Conservation (phyloP, 192 early-diverging fungal genomes). For the Coemansia sp. region DNA sequence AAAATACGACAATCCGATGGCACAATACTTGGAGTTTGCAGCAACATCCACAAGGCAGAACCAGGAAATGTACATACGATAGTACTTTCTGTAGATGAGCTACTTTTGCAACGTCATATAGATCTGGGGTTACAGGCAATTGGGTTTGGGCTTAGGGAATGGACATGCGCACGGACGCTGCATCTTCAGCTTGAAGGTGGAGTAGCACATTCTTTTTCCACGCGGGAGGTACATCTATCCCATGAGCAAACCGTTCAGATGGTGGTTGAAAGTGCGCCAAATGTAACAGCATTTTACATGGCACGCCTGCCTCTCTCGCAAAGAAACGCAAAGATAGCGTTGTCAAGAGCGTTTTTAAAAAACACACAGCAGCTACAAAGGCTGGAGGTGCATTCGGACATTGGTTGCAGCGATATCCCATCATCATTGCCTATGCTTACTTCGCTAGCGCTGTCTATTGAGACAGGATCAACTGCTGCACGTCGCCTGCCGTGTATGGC, state of each 20-base stretch:
- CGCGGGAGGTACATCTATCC: conserved; percentile 4
- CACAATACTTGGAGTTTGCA: conserved; percentile 14
- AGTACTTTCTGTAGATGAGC: conserved; percentile 21
- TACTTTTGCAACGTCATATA: conserved; percentile 13
- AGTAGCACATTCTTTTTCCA: neutral
- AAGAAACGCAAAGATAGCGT: conserved; percentile 8
- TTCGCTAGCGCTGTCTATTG: conserved; percentile 21
- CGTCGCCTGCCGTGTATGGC: conserved; percentile 18
- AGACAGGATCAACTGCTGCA: conserved; percentile 3
- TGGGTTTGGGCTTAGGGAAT: conserved; percentile 14
- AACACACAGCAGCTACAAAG: conserved; percentile 13
- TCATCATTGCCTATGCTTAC: conserved; percentile 17
- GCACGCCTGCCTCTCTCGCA: conserved; percentile 5
- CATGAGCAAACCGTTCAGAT: conserved; percentile 15
- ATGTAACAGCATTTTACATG: conserved; percentile 20
- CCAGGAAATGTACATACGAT: conserved; percentile 17
- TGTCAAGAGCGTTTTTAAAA: conserved; percentile 17
- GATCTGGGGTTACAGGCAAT: conserved; percentile 11
- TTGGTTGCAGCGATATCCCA: conserved; percentile 22
- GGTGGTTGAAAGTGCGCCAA: conserved; percentile 24
- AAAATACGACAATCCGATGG: conserved; percentile 19
- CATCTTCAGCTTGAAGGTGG: conserved; percentile 26
- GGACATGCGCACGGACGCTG: conserved; percentile 20
- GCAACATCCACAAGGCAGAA: conserved; percentile 16
- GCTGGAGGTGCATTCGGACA: conserved; percentile 27